Conservation (phyloP, 495 filamentous ascomycete species). For the Aspergillus baeticus region DNA sequence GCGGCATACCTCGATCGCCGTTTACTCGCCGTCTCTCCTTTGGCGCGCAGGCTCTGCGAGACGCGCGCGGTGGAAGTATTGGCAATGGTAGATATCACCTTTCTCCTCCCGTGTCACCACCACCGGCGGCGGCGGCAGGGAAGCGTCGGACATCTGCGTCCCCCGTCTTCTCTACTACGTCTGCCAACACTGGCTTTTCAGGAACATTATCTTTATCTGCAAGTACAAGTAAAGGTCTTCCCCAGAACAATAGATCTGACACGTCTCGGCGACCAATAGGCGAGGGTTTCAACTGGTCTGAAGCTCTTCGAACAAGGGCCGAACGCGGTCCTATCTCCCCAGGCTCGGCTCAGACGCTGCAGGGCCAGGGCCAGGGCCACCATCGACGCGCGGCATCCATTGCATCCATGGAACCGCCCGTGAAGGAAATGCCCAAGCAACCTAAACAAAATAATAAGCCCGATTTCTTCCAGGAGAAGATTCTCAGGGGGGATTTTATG, state of each 20-base stretch:
- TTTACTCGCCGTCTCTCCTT: constrained; percentile 89
- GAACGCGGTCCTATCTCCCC: constrained; percentile 67
- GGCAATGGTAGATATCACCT: constrained; percentile 42
- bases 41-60: constrained; percentile 80
- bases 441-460: constrained; percentile 71
- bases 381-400: constrained; percentile 61
- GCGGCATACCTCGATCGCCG: constrained; percentile 60
- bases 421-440: constrained; percentile 66
- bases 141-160: constrained; percentile 26
- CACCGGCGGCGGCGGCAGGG: constrained; percentile 24
- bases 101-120: constrained; percentile 30
- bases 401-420: constrained; percentile 64
- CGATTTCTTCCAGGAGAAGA: constrained; percentile 93
- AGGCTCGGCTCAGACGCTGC: constrained; percentile 31
- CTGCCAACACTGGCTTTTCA: constrained; percentile 20
- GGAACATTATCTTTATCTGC: constrained; percentile 30
- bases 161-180: constrained; percentile 10
- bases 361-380: constrained; percentile 28
- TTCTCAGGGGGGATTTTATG: constrained; percentile 97
- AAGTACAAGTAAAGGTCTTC: constrained; percentile 38
- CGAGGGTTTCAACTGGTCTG: constrained; percentile 93
- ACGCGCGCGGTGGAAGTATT: constrained; percentile 54
- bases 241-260: constrained; percentile 48
- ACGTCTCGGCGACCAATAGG: constrained; percentile 59
- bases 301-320: constrained; percentile 85